Percentiles rank a stretch among this genome's conserved stretches.
These are phyloP conservation scores for Aspergillus affinis DNA, from an alignment of 495 filamentous ascomycete genomes.

Conservation along the genomic window DNA sequence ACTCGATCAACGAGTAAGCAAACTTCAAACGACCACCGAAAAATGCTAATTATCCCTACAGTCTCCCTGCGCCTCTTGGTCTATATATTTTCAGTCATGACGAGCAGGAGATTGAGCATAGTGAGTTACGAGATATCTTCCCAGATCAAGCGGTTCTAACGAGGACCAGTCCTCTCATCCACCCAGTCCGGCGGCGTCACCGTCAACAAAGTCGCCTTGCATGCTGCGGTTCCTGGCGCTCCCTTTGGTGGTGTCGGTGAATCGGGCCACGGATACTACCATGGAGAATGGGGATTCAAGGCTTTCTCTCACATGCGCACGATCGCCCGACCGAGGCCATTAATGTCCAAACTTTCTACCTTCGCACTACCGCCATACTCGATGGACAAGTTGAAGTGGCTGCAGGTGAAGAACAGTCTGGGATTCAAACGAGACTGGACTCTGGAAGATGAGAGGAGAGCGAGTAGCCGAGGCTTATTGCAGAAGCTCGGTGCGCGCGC, in stretches of 20 bases:
- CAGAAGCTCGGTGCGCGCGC: background rate
- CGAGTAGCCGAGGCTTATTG: background rate
- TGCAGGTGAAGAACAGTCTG: constrained; percentile 9
- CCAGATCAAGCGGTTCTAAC: background rate
- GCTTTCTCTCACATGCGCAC: constrained; percentile 71
- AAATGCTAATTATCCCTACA: background rate
- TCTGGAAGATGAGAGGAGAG: constrained; percentile 14
- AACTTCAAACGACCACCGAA: too few species aligned
- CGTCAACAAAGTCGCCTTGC: constrained; percentile 75
- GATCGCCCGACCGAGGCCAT: constrained; percentile 12
- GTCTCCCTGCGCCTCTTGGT: constrained; percentile 59
- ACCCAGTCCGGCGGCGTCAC: constrained; percentile 70
- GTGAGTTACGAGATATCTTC: background rate
- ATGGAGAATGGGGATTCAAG: constrained; percentile 74
- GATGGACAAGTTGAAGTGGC: constrained; percentile 10
- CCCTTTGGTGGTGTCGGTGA: constrained; percentile 83
- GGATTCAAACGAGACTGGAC: constrained; percentile 14
- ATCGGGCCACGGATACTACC: constrained; percentile 73
- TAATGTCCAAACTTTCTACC: constrained; percentile 7
- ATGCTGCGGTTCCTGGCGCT: constrained; percentile 59
- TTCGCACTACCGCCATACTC: constrained; percentile 15
- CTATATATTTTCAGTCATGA: constrained; percentile 77
- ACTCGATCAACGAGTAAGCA: constrained; percentile 13
- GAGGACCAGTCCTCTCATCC: constrained; percentile 45
- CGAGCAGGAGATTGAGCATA: constrained; percentile 56